Evolutionary conservation across 2,329 filamentous ascomycete genomes (phyloP), one percentile per base, ranked within the genome.

Genomic region (Fusarium xylarioides): DNA sequence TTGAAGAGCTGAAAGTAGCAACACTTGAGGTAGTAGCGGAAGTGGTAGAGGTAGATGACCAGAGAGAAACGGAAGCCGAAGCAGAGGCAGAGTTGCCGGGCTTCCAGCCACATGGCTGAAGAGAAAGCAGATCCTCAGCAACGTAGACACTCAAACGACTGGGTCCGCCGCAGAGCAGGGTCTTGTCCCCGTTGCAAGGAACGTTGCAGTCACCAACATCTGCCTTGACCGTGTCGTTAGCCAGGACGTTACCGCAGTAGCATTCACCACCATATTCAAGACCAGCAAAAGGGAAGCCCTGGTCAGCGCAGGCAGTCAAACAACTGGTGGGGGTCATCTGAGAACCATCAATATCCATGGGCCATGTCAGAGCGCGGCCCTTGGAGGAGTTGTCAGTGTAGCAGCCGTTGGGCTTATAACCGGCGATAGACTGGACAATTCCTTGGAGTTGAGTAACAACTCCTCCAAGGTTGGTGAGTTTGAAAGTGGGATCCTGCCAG

Each of bases 351-450:
- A 87, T 66, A 44, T 80, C 73, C 77, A 85, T 81, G 26, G 79
- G 80, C 77, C 84, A 87, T 32, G 82, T 81, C 52, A 89, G 81
- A 32, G 87, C 83, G 54, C 83, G 84, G 44, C 85, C 83, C 57
- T 81, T 71, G 53, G 68, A 70, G 26, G 81, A 82, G 62, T 82
- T 76, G 68, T 88, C 87, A 34, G 82, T 84, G 76, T 87, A 91
- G 82, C 91, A 93, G 62, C 91, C 91, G n/a, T 87, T 78, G 71
- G 89, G 86, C 47, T 83, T 82, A 84, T 90, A 93, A 50, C 85
- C 83, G 59, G 83, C 82, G 49, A 86, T 82, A 30, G 84, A 46
- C 49, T 65, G 69, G 43, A 49, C 34, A 21, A 19, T 30, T 40
- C 71, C 86, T 30, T 44, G 85, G 32, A 86, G 79, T 56, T 86